These are phyloP conservation scores for Candida pseudocylindracea DNA, from an alignment of 1,139 yeast species.

Conservation along the genomic window DNA sequence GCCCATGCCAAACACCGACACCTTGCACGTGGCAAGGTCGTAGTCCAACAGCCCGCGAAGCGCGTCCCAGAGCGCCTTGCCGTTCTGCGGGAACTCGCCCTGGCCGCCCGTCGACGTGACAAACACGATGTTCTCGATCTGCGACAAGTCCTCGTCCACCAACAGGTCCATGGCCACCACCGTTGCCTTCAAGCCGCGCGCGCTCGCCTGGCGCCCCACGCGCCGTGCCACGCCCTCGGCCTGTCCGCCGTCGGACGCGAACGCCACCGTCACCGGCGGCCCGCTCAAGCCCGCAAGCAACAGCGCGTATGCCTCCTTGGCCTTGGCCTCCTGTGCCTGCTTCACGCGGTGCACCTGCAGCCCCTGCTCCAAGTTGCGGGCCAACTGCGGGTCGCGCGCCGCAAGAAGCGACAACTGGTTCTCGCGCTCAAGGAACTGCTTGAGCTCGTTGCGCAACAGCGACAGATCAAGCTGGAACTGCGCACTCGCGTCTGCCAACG, in stretches of 20 bases:
- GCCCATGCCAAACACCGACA: conserved; percentile 77
- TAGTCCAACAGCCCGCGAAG: conserved; percentile 47
- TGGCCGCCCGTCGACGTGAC: conserved; percentile 89
- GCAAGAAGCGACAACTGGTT: conserved; percentile 67
- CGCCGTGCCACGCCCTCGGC: conserved; percentile 74
- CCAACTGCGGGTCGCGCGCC: conserved; percentile 47
- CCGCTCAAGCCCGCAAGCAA: conserved; percentile 78
- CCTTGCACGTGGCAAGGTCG: conserved; percentile 48
- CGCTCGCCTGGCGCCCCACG: conserved; percentile 63
- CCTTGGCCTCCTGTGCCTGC: conserved; percentile 37
- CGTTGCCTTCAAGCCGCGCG: conserved; percentile 65
- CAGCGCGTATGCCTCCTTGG: conserved; percentile 57
- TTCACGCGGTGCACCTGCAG: conserved; percentile 15
- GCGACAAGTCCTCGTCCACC: conserved; percentile 56
- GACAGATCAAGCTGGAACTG: conserved; percentile 70
- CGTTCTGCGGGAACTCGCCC: conserved; percentile 95
- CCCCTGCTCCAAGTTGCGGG: conserved; percentile 38
- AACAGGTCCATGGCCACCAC: conserved; percentile 73
- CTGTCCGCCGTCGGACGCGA: conserved; percentile 91
- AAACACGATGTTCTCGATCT: conserved; percentile 65
- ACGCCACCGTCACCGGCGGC: conserved; percentile 77
- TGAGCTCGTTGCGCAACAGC: conserved; percentile 52
- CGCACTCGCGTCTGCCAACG: conserved; percentile 20
- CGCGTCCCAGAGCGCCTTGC: conserved; percentile 78
- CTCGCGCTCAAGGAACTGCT: conserved; percentile 71